Percentiles rank a stretch among this genome's conserved stretches.
Conservation (phyloP, 441 rosid species). For the Capsella rubella region DNA sequence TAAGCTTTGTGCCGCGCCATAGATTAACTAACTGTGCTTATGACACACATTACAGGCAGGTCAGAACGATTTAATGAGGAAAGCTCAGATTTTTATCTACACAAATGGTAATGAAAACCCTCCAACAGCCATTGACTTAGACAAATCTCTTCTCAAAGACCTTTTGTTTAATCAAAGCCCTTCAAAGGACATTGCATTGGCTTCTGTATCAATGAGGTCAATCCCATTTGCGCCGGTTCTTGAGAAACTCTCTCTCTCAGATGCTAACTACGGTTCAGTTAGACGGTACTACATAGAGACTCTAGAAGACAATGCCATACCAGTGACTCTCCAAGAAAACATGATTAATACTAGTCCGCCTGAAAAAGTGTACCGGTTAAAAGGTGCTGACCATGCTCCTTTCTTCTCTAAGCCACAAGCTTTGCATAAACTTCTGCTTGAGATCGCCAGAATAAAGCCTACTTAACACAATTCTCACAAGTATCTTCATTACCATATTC, state of each 20-base stretch:
- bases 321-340: constrained; percentile 64
- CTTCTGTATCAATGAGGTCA: constrained; percentile 91
- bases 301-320: constrained; percentile 78
- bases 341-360: constrained; percentile 81
- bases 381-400: constrained; percentile 95
- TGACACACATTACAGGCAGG: constrained; percentile 56
- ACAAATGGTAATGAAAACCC: constrained; percentile 76
- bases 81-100: constrained; percentile 77
- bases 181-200: constrained; percentile 88
- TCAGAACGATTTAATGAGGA: constrained; percentile 68
- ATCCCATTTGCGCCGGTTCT: constrained; percentile 92
- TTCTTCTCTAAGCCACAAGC: constrained; percentile 98
- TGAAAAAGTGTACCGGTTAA: constrained; percentile 70
- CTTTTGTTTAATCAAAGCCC: constrained; percentile 84
- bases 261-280: constrained; percentile 71
- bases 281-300: constrained; percentile 83
- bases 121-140: constrained; percentile 88
- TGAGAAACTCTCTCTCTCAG: constrained; percentile 85
- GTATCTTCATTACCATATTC: background rate
- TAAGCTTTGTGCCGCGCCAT: background rate
- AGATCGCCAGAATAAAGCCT: constrained; percentile 56
- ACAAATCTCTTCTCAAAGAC: constrained; percentile 74
- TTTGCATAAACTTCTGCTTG: constrained; percentile 76
- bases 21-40: background rate
- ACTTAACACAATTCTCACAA: background rate